These are phyloP conservation scores for Amorphotheca resinae DNA, from an alignment of 495 filamentous ascomycete species.

Conservation along the genomic window DNA sequence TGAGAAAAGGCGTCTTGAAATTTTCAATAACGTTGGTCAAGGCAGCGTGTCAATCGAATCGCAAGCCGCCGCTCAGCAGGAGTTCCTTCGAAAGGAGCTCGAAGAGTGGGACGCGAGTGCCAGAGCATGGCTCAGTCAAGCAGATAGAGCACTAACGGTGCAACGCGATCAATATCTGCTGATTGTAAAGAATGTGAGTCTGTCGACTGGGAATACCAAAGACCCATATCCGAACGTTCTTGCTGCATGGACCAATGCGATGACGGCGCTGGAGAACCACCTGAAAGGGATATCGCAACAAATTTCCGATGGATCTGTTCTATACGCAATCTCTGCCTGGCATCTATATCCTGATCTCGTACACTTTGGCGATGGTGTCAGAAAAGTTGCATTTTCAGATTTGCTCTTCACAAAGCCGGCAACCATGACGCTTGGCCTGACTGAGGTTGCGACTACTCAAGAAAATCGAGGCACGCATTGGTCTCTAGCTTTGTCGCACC, in stretches of 20 bases:
- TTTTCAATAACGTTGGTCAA: background rate
- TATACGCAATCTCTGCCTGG: background rate
- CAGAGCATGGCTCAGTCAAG: constrained; percentile 26
- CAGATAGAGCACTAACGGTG: constrained; percentile 15
- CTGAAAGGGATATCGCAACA: background rate
- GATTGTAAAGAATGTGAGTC: constrained; percentile 1
- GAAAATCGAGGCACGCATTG: background rate
- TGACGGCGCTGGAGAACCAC: background rate
- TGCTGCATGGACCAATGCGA: constrained; percentile 15
- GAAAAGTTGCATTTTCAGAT: background rate
- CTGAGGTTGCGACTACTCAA: background rate
- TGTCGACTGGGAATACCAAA: constrained; percentile 8
- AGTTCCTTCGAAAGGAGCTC: background rate
- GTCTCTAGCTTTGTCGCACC: background rate
- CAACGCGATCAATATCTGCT: constrained; percentile 17
- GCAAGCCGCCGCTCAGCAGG: background rate
- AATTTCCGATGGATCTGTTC: background rate
- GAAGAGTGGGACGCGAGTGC: constrained; percentile 27
- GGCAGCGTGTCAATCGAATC: too few species aligned
- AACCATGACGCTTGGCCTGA: background rate
- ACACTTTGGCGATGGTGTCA: background rate
- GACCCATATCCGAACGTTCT: constrained; percentile 23
- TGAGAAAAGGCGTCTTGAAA: constrained; percentile 1
- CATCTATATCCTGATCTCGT: background rate
- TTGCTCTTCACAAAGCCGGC: background rate